Evolutionary conservation across 768 basidiomycete genomes (phyloP), one percentile per base, ranked within the genome.

Genomic region (Russula abietina): DNA sequence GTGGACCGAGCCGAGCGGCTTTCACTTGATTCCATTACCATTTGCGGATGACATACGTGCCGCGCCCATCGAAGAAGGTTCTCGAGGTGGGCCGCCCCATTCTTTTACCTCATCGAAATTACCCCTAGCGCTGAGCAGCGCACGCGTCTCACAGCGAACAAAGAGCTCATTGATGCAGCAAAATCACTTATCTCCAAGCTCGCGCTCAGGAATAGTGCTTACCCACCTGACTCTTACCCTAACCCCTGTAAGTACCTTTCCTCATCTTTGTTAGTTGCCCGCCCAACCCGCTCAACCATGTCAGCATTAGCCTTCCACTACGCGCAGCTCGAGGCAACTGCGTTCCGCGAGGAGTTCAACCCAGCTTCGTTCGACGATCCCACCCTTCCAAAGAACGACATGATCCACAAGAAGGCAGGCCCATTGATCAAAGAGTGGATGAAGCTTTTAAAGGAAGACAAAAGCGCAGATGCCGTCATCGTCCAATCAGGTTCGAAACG

Each of bases 41-140:
- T 99, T 90, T 71, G 89, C 91, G 4, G 97, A 99, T 71, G 97
- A 99, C 69, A 88, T 98, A 54, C 85, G 97, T 53, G 79, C 80
- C 22, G 89, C 89, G 7, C 86, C 89, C 2, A 74, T 93, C 12
- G 82, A 86, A 22, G 78, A 83, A 59, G 86, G 79, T 8, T 77
- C 80, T 67, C 79, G 81, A 78, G 88, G 93, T 85, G 74, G 32
- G 73, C 50, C 2, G 3, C 33, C 39, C 7, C 38, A 57, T 43
- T 26, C 41, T 62, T 28, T 59, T n/a, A 26, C 61, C 32, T 65
- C 32, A 14, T 52, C 38, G 33, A 14, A 58, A 50, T 17, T 26
- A 28, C 17, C n/a, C 24, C 43, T 30, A 41, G 50, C 32, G 48
- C 57, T 55, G 64, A 59, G 51, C n/a, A 65, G 22, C 53, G 26